Conservation (phyloP, 176 grass and related monocot species). For the Leersia perrieri region DNA sequence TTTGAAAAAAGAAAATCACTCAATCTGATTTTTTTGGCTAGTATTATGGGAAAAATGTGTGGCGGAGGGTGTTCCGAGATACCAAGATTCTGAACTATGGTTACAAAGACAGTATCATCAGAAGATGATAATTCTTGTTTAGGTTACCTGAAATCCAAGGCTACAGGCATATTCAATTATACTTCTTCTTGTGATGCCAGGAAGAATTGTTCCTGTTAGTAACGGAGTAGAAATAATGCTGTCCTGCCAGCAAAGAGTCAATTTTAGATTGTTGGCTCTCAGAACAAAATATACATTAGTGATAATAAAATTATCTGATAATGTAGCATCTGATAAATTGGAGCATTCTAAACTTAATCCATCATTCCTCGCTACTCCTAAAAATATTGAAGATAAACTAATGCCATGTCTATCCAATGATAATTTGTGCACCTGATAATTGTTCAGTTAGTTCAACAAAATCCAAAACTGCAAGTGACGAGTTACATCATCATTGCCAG, state of each 20-base stretch:
- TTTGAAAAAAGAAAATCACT: background rate
- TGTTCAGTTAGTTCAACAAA: background rate
- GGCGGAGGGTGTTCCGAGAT: background rate
- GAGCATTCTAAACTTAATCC: background rate
- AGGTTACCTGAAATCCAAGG: conserved; percentile 67
- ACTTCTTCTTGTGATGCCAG: conserved; percentile 90
- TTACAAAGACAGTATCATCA: background rate
- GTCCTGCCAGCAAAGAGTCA: conserved; percentile 38
- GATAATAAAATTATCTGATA: background rate
- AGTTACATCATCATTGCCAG: background rate
- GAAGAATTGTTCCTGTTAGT: conserved; percentile 83
- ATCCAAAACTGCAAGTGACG: background rate
- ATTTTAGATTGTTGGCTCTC: background rate
- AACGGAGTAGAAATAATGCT: conserved; percentile 74
- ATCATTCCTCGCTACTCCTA: conserved; percentile 1
- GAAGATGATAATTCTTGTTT: background rate
- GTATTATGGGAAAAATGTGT: background rate
- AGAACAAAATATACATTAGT: background rate
- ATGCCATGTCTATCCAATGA: background rate
- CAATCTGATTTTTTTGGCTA: background rate
- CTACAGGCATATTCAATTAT: conserved; percentile 61
- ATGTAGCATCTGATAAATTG: conserved; percentile 2
- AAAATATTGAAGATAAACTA: background rate
- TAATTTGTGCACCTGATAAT: background rate
- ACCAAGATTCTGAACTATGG: background rate